A percentile compares a stretch with the other conserved stretches of the same genome.
phyloP scores from a whole-genome alignment of 1,284 basidiomycete genomes.

The Coniferiporia weirii region DNA sequence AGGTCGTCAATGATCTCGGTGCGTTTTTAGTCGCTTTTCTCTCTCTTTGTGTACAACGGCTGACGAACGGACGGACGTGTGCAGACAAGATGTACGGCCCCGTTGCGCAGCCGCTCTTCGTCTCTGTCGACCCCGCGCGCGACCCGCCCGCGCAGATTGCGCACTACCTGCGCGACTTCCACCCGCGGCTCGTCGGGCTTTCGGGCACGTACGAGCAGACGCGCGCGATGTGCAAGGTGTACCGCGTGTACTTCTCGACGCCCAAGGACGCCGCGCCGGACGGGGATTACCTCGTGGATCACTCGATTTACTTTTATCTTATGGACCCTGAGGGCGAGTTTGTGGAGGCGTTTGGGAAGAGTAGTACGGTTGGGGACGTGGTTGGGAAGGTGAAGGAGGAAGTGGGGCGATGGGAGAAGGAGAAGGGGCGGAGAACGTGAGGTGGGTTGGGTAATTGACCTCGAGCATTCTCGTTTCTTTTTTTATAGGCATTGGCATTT shows the following conservation, averaged over 20 bases:
- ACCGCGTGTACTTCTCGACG: constrained; percentile 98
- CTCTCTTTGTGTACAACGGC: not conserved
- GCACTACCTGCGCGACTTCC: constrained; percentile 77
- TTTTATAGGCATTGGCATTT: not conserved
- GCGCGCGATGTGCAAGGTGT: constrained; percentile 89
- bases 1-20: constrained; percentile 76
- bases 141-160: constrained; percentile 66
- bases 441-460: not conserved
- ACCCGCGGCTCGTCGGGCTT: constrained; percentile 85
- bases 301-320: constrained; percentile 96
- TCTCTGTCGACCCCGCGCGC: constrained; percentile 94
- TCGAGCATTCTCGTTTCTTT: not conserved
- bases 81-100: constrained; percentile 64
- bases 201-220: constrained; percentile 84
- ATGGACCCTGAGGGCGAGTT: constrained; percentile 97
- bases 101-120: constrained; percentile 82
- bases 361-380: constrained; percentile 68
- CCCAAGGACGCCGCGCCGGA: constrained; percentile 84
- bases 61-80: not conserved
- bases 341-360: constrained; percentile 95
- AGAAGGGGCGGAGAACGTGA: constrained; percentile 32
- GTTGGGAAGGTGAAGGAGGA: constrained; percentile 53
- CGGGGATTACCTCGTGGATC: constrained; percentile 95
- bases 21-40: not conserved
- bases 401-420: constrained; percentile 50